These are phyloP conservation scores for Favolaschia claudopus DNA, from an alignment of 768 basidiomycete species.

Conservation along the genomic window DNA sequence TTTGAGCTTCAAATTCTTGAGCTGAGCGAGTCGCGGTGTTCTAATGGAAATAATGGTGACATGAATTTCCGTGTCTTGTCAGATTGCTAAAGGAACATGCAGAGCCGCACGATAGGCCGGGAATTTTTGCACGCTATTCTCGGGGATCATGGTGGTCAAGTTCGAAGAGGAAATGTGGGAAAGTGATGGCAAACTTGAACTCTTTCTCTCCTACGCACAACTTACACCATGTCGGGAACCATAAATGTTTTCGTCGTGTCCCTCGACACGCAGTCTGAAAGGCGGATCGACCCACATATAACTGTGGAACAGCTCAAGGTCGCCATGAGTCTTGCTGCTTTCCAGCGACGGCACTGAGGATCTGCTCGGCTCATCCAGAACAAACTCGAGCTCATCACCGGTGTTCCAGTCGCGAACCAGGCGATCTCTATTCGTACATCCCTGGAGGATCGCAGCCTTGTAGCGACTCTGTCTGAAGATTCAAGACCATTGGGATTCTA, in stretches of 20 bases:
- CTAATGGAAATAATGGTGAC: no score
- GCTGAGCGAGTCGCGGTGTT: no score
- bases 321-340: constrained; percentile 19
- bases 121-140: no score
- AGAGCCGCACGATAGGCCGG: no score
- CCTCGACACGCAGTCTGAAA: constrained; percentile 89
- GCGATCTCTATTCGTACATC: constrained; percentile 67
- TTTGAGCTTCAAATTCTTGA: no score
- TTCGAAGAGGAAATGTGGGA: no score
- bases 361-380: constrained; percentile 48
- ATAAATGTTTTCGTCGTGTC: constrained; percentile 84
- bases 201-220: neutral
- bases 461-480: constrained; percentile 72
- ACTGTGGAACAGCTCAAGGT: constrained; percentile 89
- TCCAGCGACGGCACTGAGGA: constrained; percentile 20
- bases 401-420: constrained; percentile 81
- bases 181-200: no score
- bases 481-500: constrained; percentile 75
- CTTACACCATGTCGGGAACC: constrained; percentile 44
- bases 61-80: no score
- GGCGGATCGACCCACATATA: constrained; percentile 78
- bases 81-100: no score
- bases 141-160: no score
- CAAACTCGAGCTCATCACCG: constrained; percentile 92
- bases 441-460: constrained; percentile 55